Percentiles rank a stretch among this genome's conserved stretches.
These are phyloP conservation scores for Tremellales sp. DNA, from an alignment of 1,284 basidiomycete genomes.

Conservation along the genomic window DNA sequence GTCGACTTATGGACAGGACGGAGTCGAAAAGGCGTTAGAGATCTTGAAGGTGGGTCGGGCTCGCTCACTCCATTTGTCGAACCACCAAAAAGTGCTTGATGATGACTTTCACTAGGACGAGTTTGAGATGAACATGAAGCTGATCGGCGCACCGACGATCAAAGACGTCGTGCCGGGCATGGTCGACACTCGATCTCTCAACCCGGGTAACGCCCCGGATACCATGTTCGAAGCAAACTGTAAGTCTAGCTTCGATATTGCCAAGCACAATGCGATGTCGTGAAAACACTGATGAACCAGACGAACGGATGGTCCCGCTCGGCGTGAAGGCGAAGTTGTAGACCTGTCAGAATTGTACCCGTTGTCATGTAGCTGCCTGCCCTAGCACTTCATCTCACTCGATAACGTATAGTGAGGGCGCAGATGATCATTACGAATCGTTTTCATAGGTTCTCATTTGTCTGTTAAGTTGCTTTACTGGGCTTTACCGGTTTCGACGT, in stretches of 20 bases:
- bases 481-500: constrained; percentile 16
- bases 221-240: constrained; percentile 73
- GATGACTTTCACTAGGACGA: constrained; percentile 62
- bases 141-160: constrained; percentile 75
- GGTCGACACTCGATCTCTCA: constrained; percentile 67
- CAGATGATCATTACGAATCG: too few species aligned
- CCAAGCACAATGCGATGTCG: background rate
- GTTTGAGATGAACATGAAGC: constrained; percentile 88
- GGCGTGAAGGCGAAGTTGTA: constrained; percentile 23
- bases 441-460: too few species aligned
- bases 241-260: constrained; percentile 55
- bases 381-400: too few species aligned
- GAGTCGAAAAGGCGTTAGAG: constrained; percentile 67
- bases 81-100: background rate
- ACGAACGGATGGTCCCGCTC: constrained; percentile 11
- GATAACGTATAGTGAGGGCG: too few species aligned
- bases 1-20: constrained; percentile 79
- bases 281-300: constrained; percentile 1
- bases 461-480: too few species aligned
- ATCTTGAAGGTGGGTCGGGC: constrained; percentile 67
- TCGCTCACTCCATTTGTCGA: background rate
- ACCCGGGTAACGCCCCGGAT: constrained; percentile 62
- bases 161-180: constrained; percentile 75
- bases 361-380: too few species aligned
- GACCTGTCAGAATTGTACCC: too few species aligned